Evolutionary conservation across 2,329 filamentous ascomycete species (phyloP).

Genomic region (Aspergillus aculeatinus): DNA sequence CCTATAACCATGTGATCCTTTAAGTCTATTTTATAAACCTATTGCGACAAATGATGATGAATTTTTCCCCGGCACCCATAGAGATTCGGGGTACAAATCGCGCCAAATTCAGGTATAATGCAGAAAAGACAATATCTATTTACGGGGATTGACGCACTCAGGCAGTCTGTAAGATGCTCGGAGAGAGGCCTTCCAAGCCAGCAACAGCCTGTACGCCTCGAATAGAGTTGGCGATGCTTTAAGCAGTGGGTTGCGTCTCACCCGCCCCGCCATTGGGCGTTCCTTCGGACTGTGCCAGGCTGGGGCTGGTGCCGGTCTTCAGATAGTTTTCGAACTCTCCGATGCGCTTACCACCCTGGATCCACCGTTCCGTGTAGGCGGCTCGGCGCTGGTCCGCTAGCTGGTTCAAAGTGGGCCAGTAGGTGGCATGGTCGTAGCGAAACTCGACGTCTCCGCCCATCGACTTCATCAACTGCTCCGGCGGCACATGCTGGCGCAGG

Average conservation of each 20-base stretch:
- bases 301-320: conserved; percentile 60
- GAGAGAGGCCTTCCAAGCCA: background rate
- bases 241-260: background rate
- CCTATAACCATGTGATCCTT: background rate
- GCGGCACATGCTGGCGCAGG: conserved; percentile 75
- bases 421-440: conserved; percentile 81
- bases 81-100: background rate
- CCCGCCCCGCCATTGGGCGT: conserved; percentile 1
- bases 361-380: conserved; percentile 69
- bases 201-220: background rate
- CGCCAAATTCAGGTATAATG: background rate
- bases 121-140: background rate
- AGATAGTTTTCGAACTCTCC: conserved; percentile 88
- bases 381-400: conserved; percentile 66
- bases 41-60: background rate
- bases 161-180: conserved; percentile 2
- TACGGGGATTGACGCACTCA: background rate
- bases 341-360: conserved; percentile 72
- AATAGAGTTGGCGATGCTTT: background rate
- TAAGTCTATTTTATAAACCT: background rate
- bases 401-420: conserved; percentile 83
- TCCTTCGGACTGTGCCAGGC: conserved; percentile 33
- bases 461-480: conserved; percentile 76
- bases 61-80: background rate
- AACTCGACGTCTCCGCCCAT: conserved; percentile 81